These are phyloP conservation scores for Aquilaria agallochum DNA, from an alignment of 441 rosid genomes.

Conservation along the genomic window DNA sequence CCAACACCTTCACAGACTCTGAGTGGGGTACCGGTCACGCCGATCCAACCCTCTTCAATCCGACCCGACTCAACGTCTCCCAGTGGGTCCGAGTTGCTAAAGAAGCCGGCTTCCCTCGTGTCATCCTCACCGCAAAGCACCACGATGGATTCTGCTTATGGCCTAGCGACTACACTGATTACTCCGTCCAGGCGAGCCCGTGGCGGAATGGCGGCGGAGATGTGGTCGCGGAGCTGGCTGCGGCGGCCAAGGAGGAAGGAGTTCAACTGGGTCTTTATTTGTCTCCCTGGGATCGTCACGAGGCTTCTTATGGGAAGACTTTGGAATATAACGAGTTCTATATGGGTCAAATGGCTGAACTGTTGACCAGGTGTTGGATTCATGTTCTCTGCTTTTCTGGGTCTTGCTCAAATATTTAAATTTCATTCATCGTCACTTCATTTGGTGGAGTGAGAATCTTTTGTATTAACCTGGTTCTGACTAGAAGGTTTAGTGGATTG, in stretches of 20 bases:
- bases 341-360: constrained; percentile 79
- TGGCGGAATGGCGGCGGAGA: constrained; percentile 76
- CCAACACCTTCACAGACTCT: constrained; percentile 80
- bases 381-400: neutral
- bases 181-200: constrained; percentile 61
- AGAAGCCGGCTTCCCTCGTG: constrained; percentile 61
- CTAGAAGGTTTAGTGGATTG: neutral
- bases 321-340: constrained; percentile 81
- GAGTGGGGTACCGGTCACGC: constrained; percentile 90
- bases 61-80: constrained; percentile 49
- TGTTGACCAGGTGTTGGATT: constrained; percentile 54
- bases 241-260: constrained; percentile 58
- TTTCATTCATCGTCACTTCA: too few relatives aligned
- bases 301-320: constrained; percentile 62
- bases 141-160: constrained; percentile 97
- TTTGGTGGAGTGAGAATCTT: too few relatives aligned
- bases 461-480: neutral
- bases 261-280: constrained; percentile 70
- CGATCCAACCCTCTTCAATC: constrained; percentile 69
- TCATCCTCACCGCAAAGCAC: constrained; percentile 87
- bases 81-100: constrained; percentile 86
- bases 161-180: constrained; percentile 74
- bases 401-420: neutral
- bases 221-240: constrained; percentile 62
- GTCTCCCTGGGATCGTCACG: constrained; percentile 98